Conservation (phyloP, 2,329 filamentous ascomycete genomes). For the Cryphonectria radicalis region DNA sequence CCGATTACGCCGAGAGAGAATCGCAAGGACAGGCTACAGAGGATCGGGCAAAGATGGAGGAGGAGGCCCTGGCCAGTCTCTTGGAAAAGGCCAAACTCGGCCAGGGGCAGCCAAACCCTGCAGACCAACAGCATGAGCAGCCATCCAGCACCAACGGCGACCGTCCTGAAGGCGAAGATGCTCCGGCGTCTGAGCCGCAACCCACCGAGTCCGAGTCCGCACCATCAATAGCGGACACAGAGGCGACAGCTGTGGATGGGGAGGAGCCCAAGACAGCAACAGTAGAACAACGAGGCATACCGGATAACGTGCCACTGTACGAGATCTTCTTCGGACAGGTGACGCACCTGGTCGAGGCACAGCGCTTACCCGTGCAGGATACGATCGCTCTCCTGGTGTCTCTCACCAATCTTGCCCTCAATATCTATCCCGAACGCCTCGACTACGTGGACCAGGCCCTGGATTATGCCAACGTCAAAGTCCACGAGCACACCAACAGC, state of each 20-base stretch:
- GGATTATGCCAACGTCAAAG: conserved; percentile 84
- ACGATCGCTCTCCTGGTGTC: conserved; percentile 94
- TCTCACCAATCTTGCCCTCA: conserved; percentile 87
- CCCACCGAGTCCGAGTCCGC: conserved; percentile 40
- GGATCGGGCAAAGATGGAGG: conserved; percentile 76
- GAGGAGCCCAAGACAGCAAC: conserved; percentile 37
- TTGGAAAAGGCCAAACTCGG: conserved; percentile 77
- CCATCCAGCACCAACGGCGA: conserved; percentile 44
- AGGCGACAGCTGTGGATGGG: conserved; percentile 53
- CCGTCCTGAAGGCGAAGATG: conserved; percentile 37
- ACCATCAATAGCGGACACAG: conserved; percentile 51
- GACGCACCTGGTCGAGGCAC: conserved; percentile 87
- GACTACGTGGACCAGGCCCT: conserved; percentile 97
- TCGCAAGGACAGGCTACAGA: conserved; percentile 71
- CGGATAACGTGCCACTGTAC: conserved; percentile 84
- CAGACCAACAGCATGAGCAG: conserved; percentile 37
- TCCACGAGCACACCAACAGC: conserved; percentile 87
- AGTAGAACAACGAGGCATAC: conserved; percentile 58
- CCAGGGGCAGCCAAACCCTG: conserved; percentile 50
- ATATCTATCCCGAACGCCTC: conserved; percentile 89
- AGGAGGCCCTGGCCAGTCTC: conserved; percentile 78
- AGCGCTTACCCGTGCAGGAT: conserved; percentile 90
- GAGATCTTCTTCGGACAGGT: conserved; percentile 98
- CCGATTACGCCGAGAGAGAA: conserved; percentile 91
- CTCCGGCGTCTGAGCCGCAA: conserved; percentile 39